Evolutionary conservation across 2,329 filamentous ascomycete genomes (phyloP).

Genomic region (Calonectria pseudoturangicola): DNA sequence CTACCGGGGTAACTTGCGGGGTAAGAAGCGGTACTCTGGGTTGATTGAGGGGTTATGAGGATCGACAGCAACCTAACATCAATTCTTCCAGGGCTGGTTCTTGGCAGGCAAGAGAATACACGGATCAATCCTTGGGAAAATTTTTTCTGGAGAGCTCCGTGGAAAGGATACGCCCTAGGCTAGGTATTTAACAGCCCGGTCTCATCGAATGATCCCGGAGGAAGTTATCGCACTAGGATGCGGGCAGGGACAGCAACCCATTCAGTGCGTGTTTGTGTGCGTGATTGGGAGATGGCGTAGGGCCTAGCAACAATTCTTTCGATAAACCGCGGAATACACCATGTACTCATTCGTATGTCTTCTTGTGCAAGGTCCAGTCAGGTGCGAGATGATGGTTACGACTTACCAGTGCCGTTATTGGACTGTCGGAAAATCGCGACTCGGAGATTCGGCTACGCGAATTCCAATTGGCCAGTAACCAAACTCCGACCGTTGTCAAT

Average conservation of each 20-base stretch:
- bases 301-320: not conserved
- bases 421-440: not conserved
- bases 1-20: not conserved
- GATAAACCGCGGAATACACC: not conserved
- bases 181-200: not conserved
- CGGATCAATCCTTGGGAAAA: not conserved
- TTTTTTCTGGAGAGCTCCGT: not conserved
- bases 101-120: not conserved
- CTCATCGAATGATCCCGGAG: not conserved
- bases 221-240: not conserved
- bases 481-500: not conserved
- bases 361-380: not conserved
- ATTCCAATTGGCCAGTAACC: conserved; percentile 27
- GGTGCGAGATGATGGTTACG: not conserved
- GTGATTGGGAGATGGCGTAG: no score
- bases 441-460: conserved; percentile 27
- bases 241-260: not conserved
- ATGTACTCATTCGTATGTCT: not conserved
- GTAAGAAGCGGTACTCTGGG: not conserved
- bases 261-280: not conserved
- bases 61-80: not conserved
- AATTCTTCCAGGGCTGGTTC: not conserved
- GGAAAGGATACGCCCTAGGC: not conserved
- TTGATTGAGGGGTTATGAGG: conserved; percentile 14
- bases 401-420: conserved; percentile 2